Base-by-base conservation (phyloP, 768 basidiomycete genomes). In the Trametes meyenii region DNA sequence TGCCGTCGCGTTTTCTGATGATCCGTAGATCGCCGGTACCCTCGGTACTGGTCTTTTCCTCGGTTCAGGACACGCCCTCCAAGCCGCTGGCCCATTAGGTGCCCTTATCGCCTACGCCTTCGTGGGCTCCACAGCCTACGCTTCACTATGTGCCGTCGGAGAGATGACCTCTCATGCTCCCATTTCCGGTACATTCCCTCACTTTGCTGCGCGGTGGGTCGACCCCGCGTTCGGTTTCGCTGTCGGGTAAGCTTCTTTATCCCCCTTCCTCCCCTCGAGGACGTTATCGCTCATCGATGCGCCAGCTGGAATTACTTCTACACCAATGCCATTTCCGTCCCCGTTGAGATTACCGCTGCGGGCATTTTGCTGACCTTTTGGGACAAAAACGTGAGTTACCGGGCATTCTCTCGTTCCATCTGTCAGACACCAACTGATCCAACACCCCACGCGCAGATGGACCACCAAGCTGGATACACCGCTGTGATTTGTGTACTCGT, bases 91-190 rank as follows among this genome's bases (percentile, higher is more conserved):
- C 6, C 89, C 89, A 19, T 66, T 86, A 16, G 87, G 89, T 29
- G 86, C 87, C 5, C 75, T 89, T 26, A 75, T 89, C 45, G 86
- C 85, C 2, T 89, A 89, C 67, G 72, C 71, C 0, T 70, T 88
- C 58, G 85, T 90, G 48, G 88, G 85, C 48, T 83, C 85, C 1
- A 83, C 87, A 38, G 84, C 85, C 14, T 89, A 87, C 71, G 77
- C 85, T 78, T 83, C 85, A 4, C 74, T 90, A 14, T 87, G 87
- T 66, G 82, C 85, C 2, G 71, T 90, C 14, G 89, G 85, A 36
- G 90, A 92, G 74, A 88, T 92, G 89, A 88, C 89, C n/a, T 84
- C 87, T 3, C 83, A 84, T 74, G 89, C 88, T 1, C 90, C 90
- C 2, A 85, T 91, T 50, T 88, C 89, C 3, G 90, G 90, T 17